A percentile compares a stretch with the other conserved stretches of the same genome.
Evolutionary conservation across 2,329 filamentous ascomycete genomes (phyloP).

Genomic region (Arachnopeziza araneosa): DNA sequence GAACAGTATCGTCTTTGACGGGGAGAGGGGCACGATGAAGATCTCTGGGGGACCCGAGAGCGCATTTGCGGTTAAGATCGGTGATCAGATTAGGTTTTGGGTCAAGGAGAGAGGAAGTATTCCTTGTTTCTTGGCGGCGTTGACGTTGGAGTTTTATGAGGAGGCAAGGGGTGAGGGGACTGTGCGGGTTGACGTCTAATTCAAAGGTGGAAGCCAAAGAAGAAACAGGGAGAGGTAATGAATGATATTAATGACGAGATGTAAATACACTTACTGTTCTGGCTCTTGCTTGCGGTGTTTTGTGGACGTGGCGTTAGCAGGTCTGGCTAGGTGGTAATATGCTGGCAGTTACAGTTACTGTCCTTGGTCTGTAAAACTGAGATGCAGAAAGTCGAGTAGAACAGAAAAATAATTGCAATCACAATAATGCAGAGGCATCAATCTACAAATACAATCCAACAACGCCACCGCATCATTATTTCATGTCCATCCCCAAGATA

Average conservation of each 20-base stretch:
- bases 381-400: background rate
- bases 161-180: conserved; percentile 37
- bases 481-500: background rate
- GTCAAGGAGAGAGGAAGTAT: conserved; percentile 91
- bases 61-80: conserved; percentile 78
- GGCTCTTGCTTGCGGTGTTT: background rate
- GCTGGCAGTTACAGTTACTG: background rate
- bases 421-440: background rate
- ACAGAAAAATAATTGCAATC: background rate
- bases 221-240: background rate
- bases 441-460: background rate
- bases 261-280: background rate
- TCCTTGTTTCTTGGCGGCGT: conserved; percentile 83
- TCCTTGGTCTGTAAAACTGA: background rate
- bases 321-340: background rate
- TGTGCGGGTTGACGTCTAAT: conserved; percentile 5
- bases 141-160: conserved; percentile 92
- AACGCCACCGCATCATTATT: background rate
- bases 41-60: conserved; percentile 85
- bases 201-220: background rate
- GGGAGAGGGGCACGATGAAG: conserved; percentile 96
- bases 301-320: background rate
- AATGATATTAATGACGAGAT: background rate
- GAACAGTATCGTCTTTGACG: conserved; percentile 78
- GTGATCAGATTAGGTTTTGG: conserved; percentile 89